These are phyloP conservation scores for Colletotrichum liaoningense DNA, from an alignment of 2,329 filamentous ascomycete species.

Conservation along the genomic window DNA sequence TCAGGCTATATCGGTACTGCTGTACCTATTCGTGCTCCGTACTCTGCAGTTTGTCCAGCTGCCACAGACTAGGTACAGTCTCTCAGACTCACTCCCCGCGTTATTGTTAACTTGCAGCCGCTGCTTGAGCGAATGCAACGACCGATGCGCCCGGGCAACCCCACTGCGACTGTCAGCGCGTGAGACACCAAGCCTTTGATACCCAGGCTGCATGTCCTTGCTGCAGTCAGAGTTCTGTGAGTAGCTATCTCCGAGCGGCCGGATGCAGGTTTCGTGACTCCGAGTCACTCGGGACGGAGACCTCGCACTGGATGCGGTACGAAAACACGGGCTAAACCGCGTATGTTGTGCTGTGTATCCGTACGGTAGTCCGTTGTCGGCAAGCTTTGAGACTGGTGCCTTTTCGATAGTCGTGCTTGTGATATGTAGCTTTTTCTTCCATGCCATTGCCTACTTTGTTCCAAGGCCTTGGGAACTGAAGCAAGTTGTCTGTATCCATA, in stretches of 20 bases:
- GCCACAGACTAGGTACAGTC: neutral
- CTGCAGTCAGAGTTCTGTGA: conserved; percentile 34
- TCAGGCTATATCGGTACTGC: neutral
- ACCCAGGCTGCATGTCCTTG: conserved; percentile 30
- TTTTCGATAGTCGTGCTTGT: neutral
- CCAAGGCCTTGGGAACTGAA: neutral
- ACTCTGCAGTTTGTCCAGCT: neutral
- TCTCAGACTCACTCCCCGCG: neutral
- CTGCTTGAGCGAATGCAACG: conserved; percentile 20
- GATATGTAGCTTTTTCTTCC: neutral
- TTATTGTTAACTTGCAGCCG: conserved; percentile 1
- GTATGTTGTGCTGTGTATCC: neutral
- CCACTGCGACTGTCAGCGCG: conserved; percentile 29
- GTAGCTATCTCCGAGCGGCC: conserved; percentile 36
- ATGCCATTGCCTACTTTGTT: neutral
- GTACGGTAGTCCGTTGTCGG: too few species aligned
- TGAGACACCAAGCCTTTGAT: conserved; percentile 34
- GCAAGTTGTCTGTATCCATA: neutral
- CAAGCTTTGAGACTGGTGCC: too few species aligned
- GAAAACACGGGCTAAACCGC: conserved; percentile 1
- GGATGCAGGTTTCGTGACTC: conserved; percentile 34
- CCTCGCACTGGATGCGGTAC: conserved; percentile 23
- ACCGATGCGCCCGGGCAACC: conserved; percentile 27
- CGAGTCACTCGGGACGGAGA: conserved; percentile 23
- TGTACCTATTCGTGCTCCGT: neutral